Conservation (phyloP, 352 stramenopile species). For the Pythium sp. region DNA sequence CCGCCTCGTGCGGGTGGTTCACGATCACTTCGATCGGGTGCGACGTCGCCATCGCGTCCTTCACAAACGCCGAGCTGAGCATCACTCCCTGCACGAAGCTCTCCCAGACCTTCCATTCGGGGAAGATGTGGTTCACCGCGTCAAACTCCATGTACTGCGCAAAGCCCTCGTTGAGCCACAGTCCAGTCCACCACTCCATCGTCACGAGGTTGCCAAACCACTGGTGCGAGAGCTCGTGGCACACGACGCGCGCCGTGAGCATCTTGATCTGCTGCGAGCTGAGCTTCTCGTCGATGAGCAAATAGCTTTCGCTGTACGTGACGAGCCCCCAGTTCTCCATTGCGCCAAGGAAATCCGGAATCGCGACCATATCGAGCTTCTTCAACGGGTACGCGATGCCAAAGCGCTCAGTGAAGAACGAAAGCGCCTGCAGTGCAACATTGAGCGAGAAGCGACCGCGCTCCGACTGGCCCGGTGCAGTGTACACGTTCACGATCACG, state of each 20-base stretch:
- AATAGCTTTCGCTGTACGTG: slow-evolving; percentile 93
- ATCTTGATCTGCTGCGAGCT: slow-evolving; percentile 58
- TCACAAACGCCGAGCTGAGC: slow-evolving; percentile 79
- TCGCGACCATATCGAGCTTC: slow-evolving; percentile 97
- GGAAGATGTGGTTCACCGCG: slow-evolving; percentile 91
- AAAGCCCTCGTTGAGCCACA: slow-evolving; percentile 99
- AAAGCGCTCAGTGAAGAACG: slow-evolving; percentile 73
- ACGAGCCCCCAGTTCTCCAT: slow-evolving; percentile 96
- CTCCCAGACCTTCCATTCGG: slow-evolving; percentile 95
- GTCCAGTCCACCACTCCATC: slow-evolving; percentile 95
- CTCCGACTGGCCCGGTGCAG: slow-evolving; percentile 87
- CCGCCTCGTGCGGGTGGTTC: slow-evolving; percentile 90
- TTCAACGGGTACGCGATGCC: slow-evolving; percentile 95
- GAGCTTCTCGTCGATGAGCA: slow-evolving; percentile 80
- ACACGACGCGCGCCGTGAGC: slow-evolving; percentile 92
- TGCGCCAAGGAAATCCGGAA: slow-evolving; percentile 94
- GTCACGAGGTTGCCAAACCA: slow-evolving; percentile 98
- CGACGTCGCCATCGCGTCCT: slow-evolving; percentile 90
- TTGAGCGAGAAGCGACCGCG: slow-evolving; percentile 90
- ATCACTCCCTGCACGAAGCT: slow-evolving; percentile 88
- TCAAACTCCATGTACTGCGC: slow-evolving; percentile 96
- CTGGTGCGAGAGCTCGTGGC: slow-evolving; percentile 97
- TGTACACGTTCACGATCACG: slow-evolving; percentile 95
- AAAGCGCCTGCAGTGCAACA: slow-evolving; percentile 55
- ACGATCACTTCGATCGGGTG: slow-evolving; percentile 96